Evolutionary conservation across 768 basidiomycete genomes (phyloP), one percentile per base, ranked within the genome.

Genomic region (Tylopilus intermedius): DNA sequence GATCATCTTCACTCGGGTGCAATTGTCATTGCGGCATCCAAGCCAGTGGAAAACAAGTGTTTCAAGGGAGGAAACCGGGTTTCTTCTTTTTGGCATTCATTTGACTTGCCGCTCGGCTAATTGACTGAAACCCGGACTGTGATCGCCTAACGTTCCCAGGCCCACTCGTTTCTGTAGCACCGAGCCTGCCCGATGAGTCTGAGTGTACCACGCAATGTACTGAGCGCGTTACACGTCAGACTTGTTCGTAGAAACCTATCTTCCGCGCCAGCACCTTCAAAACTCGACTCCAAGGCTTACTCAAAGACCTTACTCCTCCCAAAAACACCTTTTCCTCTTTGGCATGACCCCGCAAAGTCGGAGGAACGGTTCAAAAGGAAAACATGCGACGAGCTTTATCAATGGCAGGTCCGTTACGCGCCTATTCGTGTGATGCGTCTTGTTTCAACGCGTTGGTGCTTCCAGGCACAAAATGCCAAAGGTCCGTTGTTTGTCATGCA

Each of bases 401-500:
- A 67, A 43, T 86, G 84, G 86, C 88, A 90, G 81, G 87, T 86
- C 51, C 18, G 58, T 58, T 71, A 77, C 71, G 48, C 49, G 32
- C 18, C 4, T 54, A 8, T 10, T 21, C 6, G 7, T 37, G 9
- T 9, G 3, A 5, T 48, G 3, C 29, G 8, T 27, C 33, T 27
- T 47, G 18, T 47, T 50, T 39, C 29, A 18, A 49, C 18, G 43
- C 38, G 32, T 14, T 45, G 13, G 26, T 24, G 7, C 50, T 27
- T 47, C n/a, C 62, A 94, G 91, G 79, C 76, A 71, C 72, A 82
- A 55, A 82, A 88, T 61, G 79, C 75, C 11, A 72, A 77, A 33
- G 80, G 88, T 3, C 80, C 83, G 1, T 63, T 83, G 29, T 98
- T 94, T 61, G 85, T 96, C 11, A 74, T 94, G 47, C 94, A 95